Evolutionary conservation across 1,284 basidiomycete species (phyloP), one percentile per base, ranked within the genome.

Genomic region (Pterulicium gracile): DNA sequence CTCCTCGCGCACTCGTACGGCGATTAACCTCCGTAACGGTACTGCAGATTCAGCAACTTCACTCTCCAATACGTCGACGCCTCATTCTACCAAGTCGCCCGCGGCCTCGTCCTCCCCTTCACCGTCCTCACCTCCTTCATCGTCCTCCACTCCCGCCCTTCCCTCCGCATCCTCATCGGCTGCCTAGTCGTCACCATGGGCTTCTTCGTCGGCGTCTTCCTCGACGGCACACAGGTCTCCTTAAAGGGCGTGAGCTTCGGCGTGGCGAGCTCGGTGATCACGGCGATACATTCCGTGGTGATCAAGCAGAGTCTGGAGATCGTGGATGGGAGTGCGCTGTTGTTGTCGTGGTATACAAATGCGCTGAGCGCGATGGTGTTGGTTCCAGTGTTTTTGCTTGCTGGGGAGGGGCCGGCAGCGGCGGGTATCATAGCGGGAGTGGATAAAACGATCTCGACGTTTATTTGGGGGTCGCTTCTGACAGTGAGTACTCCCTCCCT

Each of bases 51-150:
- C 62, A 89, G 87, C 66, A 94, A 92, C 60, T 91, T 85, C 58
- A 92, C 88, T 47, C 73, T 93, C 43, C 87, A 91, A 77, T 88
- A 84, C 56, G 90, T 93, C 55, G 90, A 93, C 50, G 87, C 89
- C 3, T 92, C 90, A 0, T 92, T 92, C 64, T 93, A 93, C 60
- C 88, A 89, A 65, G 81, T 92, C 50, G 88, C 88, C 1, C 81
- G 88, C n/a, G 88, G 88, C 14, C 72, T 92, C 51, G 75, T 92
- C 22, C 75, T 92, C 24, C 89, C 90, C 0, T 87, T 89, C 69
- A 94, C 90, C 14, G 88, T 92, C 54, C 64, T 69, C 53, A 82
- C 86, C 17, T 91, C 90, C 21, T 82, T 73, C 60, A 43, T 86
- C 53, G 67, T 85, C 57, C 76, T 93, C 35, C 70, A 77, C 51